Conservation (phyloP, 371 early-diverging fungal genomes). For the Nematocida sp. region DNA sequence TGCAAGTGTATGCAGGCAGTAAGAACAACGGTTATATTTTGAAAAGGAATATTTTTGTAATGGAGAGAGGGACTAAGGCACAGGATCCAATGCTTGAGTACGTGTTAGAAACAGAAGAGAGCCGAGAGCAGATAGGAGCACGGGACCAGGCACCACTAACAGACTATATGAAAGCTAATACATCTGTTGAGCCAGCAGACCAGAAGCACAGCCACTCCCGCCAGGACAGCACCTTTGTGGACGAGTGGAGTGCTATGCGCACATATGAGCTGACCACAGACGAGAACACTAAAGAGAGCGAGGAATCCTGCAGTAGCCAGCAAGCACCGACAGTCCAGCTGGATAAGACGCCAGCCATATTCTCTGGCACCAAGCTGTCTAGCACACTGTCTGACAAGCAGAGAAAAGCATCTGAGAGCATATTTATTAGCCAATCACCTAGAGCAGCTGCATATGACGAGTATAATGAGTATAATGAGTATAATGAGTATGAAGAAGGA, state of each 20-base stretch:
- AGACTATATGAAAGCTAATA: neutral
- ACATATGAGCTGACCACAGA: neutral
- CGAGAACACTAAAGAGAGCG: neutral
- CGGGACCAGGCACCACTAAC: neutral
- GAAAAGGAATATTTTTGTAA: conserved; percentile 6
- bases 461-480: too few species aligned
- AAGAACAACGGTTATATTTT: neutral
- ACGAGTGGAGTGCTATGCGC: neutral
- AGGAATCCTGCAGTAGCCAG: too few species aligned
- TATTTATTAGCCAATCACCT: too few species aligned
- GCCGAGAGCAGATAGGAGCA: too few species aligned
- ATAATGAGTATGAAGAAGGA: too few species aligned
- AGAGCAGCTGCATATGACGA: too few species aligned
- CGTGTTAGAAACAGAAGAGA: neutral
- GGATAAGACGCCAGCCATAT: neutral
- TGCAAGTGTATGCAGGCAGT: neutral
- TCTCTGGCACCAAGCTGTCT: neutral
- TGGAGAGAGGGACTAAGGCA: neutral
- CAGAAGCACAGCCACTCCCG: neutral
- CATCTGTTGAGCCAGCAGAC: neutral
- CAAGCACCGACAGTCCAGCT: neutral
- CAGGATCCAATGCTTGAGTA: conserved; percentile 16
- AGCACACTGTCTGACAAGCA: neutral
- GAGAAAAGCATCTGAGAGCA: too few species aligned
- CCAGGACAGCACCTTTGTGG: neutral